Evolutionary conservation across 192 early-diverging fungal genomes (phyloP).

Genomic region (Pilaira anomala): DNA sequence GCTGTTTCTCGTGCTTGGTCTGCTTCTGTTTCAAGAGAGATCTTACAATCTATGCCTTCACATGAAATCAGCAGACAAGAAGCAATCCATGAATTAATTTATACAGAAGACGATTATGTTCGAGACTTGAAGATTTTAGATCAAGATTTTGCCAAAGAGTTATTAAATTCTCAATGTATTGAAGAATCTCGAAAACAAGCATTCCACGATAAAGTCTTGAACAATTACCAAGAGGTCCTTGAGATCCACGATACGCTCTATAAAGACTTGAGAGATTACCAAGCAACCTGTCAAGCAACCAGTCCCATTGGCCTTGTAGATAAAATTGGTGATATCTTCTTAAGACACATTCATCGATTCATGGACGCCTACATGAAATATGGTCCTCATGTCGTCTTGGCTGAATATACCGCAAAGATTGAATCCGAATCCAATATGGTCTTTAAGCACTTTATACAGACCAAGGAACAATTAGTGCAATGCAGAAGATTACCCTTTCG

Average conservation of each 20-base stretch:
- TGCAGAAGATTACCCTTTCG: slow-evolving; percentile 27
- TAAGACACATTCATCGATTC: slow-evolving; percentile 61
- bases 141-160: slow-evolving; percentile 56
- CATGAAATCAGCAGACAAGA: slow-evolving; percentile 87
- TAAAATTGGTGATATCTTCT: slow-evolving; percentile 79
- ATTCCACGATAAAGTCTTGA: slow-evolving; percentile 74
- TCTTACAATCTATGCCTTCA: slow-evolving; percentile 62
- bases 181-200: slow-evolving; percentile 4
- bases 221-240: slow-evolving; percentile 64
- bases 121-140: slow-evolving; percentile 82
- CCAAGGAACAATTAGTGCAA: slow-evolving; percentile 32
- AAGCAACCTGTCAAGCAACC: slow-evolving; percentile 49
- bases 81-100: slow-evolving; percentile 88
- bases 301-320: slow-evolving; percentile 71
- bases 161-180: slow-evolving; percentile 31
- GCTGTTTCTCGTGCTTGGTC: slow-evolving; percentile 59
- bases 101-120: slow-evolving; percentile 93
- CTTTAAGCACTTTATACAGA: slow-evolving; percentile 74
- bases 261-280: slow-evolving; percentile 51
- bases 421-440: slow-evolving; percentile 62
- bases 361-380: slow-evolving; percentile 72
- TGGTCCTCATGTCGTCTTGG: slow-evolving; percentile 73
- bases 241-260: slow-evolving; percentile 54
- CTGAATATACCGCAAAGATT: slow-evolving; percentile 67
- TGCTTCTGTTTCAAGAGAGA: slow-evolving; percentile 65